Evolutionary conservation across 1,284 basidiomycete species (phyloP), one percentile per base, ranked within the genome.

Genomic region (Irpex lacteus): DNA sequence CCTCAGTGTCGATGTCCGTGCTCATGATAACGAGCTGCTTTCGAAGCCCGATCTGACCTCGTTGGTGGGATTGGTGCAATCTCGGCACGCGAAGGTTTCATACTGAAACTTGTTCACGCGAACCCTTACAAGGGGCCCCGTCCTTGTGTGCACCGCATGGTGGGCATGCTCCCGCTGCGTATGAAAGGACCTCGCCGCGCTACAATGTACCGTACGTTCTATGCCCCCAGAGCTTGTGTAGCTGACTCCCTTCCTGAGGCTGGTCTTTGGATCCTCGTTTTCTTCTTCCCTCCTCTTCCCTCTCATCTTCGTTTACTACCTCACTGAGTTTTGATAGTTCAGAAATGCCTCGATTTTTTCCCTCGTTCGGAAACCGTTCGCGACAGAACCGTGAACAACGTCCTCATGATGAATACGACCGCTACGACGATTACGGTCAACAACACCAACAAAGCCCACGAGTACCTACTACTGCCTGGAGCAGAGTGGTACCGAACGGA

Each of bases 331-430:
- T 60, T 59, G 57, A 37, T 47, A 56, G 32, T 40, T 52, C 19
- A 18, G 15, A n/a, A n/a, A 75, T 75, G 74, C 72, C 73, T 62
- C 72, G 73, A 40, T 62, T 75, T 9, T 74, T 75, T 61, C 70
- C 70, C 32, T 70, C 67, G 19, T 67, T 73, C 26, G 68, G 70
- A 13, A 19, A 56, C 61, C 72, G 74, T 54, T 72, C 72, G 36
- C 72, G 68, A 66, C 70, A 70, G 40, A 64, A 67, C 9, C 38
- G 36, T 9, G 32, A 36, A 3, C 54, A 9, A 5, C 53, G 49
- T 6, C 32, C 32, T 54, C 57, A 57, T 2, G 36, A 57, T 3
- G 19, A 60, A 37, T 60, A 60, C 47, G 18, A 56, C 40, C 60
- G 65, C 32, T 70, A 72, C 52, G 67, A 70, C 60, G 70, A 57